Base-by-base conservation (phyloP, 257 asterid genomes). In the Petunia secreta region DNA sequence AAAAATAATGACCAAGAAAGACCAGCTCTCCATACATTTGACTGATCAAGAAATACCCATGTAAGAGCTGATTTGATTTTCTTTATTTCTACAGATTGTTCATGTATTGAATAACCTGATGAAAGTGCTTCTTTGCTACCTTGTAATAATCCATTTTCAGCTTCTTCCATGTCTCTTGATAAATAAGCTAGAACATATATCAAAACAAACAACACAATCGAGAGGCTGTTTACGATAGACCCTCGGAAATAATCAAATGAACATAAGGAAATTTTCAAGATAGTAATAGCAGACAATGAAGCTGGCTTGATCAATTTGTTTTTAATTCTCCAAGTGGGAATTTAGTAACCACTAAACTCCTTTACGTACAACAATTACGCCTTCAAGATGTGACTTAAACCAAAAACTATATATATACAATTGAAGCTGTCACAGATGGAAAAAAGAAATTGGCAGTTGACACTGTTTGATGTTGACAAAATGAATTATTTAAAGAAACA, bases 1-100 rank as follows among this genome's bases (percentile, higher is more conserved):
- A 88, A 89, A 86, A 95, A 95, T 46, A 95, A 76, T 1, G 97
- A 92, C 98, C 99, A 95, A 0, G 99, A 95, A 0, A 93, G 88
- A 78, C 92, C 89, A 1, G 96, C 87, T 53, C 84, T 86, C 97
- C 97, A 95, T 11, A 91, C 5, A 68, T 76, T 90, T 0, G 98
- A 90, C 41, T 92, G 92, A 75, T 95, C 99, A 1, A 93, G 88
- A 68, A 92, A 93, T 3, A 93, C 82, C 98, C 98, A 95, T 68
- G 88, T 87, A 1, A 93, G 80, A 73, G 92, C 91, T 13, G 93
- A 85, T 57, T 84, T 91, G 74, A 89, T 84, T 36, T 90, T 89
- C 87, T 80, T 89, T 66, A 89, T 16, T 81, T 87, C 95, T 1
- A 75, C 39, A 68, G 65, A 76, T 48, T 44, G 4, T 73, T 73